phyloP scores from a whole-genome alignment of 139 green algal genomes.

The Picochlorum costavermella region DNA sequence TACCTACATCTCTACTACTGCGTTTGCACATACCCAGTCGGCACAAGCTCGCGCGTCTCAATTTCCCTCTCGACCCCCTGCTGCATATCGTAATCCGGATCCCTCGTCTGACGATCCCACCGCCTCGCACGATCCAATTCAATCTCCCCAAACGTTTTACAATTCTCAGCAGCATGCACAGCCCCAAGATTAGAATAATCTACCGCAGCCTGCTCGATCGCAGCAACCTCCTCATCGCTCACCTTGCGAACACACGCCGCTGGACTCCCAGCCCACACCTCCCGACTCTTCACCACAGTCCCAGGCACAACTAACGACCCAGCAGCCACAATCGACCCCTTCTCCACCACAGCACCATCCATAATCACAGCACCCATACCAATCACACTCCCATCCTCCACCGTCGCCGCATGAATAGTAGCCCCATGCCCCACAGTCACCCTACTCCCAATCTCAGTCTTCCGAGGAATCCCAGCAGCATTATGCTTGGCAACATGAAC shows the following conservation, averaged over 20 bases:
- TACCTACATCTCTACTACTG: neutral
- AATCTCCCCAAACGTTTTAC: constrained; percentile 48
- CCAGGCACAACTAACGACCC: constrained; percentile 71
- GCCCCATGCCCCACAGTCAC: constrained; percentile 64
- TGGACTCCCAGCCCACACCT: constrained; percentile 89
- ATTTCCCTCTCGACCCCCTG: constrained; percentile 22
- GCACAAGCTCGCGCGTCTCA: constrained; percentile 9
- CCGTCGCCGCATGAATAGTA: constrained; percentile 63
- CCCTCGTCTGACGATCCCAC: constrained; percentile 22
- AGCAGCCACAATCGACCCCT: constrained; percentile 68
- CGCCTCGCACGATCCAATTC: constrained; percentile 37
- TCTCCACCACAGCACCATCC: constrained; percentile 71
- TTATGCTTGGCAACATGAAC: constrained; percentile 83
- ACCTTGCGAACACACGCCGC: constrained; percentile 78
- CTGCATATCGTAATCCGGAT: constrained; percentile 47
- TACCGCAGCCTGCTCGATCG: constrained; percentile 62
- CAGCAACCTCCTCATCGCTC: constrained; percentile 54
- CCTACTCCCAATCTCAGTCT: constrained; percentile 68
- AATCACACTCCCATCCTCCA: constrained; percentile 68
- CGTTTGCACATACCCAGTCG: neutral
- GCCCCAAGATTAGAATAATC: constrained; percentile 70
- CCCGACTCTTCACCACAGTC: constrained; percentile 54
- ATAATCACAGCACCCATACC: constrained; percentile 87
- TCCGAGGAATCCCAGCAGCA: constrained; percentile 24
- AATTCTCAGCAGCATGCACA: constrained; percentile 51